phyloP scores from a whole-genome alignment of 2,329 filamentous ascomycete species.

The Ophiocordyceps sinensis region DNA sequence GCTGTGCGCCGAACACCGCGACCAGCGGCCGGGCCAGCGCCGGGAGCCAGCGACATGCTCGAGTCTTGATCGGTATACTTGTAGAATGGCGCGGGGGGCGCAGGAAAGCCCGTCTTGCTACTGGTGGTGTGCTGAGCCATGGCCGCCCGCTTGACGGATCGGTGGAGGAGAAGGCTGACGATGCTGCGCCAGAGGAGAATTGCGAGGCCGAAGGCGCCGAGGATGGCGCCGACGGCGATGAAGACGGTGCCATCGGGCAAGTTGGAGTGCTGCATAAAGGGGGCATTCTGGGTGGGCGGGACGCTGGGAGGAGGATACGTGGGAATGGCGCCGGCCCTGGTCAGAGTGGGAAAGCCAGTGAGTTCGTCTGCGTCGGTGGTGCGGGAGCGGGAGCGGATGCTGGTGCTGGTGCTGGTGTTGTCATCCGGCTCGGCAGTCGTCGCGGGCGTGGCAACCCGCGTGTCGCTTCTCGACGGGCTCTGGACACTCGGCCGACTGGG shows the following conservation, averaged over 20 bases:
- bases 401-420: background rate
- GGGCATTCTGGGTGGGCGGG: slow-evolving; percentile 70
- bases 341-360: slow-evolving; percentile 27
- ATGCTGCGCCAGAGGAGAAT: slow-evolving; percentile 79
- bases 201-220: slow-evolving; percentile 70
- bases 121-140: slow-evolving; percentile 55
- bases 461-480: background rate
- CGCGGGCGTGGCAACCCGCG: background rate
- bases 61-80: slow-evolving; percentile 48
- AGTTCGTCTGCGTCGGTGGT: slow-evolving; percentile 9
- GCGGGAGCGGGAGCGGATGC: slow-evolving; percentile 8
- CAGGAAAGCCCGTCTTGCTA: slow-evolving; percentile 51
- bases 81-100: slow-evolving; percentile 45
- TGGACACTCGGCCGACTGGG: background rate
- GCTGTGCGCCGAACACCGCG: slow-evolving; percentile 37
- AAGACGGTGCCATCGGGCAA: slow-evolving; percentile 91
- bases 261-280: slow-evolving; percentile 79
- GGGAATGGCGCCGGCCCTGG: slow-evolving; percentile 22
- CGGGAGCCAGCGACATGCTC: slow-evolving; percentile 29
- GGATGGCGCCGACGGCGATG: slow-evolving; percentile 78
- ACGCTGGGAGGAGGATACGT: slow-evolving; percentile 61
- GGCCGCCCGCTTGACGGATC: slow-evolving; percentile 78
- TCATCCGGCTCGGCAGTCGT: background rate
- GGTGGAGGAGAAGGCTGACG: slow-evolving; percentile 81
- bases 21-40: slow-evolving; percentile 20